phyloP scores from a whole-genome alignment of 2,329 filamentous ascomycete genomes.

The Fusarium robinianum region DNA sequence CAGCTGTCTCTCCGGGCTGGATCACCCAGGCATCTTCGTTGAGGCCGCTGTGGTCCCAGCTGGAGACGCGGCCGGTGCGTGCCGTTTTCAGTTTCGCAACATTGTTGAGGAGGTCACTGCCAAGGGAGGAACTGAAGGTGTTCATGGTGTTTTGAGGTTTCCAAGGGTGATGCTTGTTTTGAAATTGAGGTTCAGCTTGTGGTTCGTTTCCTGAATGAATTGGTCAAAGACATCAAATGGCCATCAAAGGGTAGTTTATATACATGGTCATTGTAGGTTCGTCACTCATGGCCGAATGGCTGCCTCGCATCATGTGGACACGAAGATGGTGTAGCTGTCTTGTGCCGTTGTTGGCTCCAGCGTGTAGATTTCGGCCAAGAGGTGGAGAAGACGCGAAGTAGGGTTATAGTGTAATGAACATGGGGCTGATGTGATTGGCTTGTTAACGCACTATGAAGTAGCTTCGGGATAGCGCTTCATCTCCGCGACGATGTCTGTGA shows the following conservation, averaged over 20 bases:
- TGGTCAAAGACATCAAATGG: not conserved
- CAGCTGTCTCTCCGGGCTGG: slow-evolving; percentile 37
- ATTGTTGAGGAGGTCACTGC: slow-evolving; percentile 22
- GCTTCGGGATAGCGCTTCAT: not conserved
- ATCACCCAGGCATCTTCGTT: slow-evolving; percentile 42
- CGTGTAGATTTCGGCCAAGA: not conserved
- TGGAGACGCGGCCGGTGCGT: slow-evolving; percentile 38
- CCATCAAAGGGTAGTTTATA: not conserved
- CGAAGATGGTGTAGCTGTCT: not conserved
- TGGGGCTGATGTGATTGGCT: not conserved
- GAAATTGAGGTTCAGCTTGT: not conserved
- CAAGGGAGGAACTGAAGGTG: slow-evolving; percentile 4
- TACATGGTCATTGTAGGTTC: not conserved
- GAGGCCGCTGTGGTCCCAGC: slow-evolving; percentile 39
- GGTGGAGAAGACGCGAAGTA: not conserved
- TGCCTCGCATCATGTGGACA: not conserved
- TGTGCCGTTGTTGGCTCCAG: not conserved
- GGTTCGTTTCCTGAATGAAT: slow-evolving; percentile 2
- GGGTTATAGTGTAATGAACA: not conserved
- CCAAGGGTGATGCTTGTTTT: slow-evolving; percentile 8
- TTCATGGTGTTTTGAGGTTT: slow-evolving; percentile 4
- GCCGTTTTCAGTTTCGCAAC: slow-evolving; percentile 29
- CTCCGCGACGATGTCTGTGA: no score
- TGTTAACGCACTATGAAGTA: no score
- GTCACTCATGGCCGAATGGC: not conserved